Conservation (phyloP, 768 basidiomycete species). For the Tephrocybe sp. region DNA sequence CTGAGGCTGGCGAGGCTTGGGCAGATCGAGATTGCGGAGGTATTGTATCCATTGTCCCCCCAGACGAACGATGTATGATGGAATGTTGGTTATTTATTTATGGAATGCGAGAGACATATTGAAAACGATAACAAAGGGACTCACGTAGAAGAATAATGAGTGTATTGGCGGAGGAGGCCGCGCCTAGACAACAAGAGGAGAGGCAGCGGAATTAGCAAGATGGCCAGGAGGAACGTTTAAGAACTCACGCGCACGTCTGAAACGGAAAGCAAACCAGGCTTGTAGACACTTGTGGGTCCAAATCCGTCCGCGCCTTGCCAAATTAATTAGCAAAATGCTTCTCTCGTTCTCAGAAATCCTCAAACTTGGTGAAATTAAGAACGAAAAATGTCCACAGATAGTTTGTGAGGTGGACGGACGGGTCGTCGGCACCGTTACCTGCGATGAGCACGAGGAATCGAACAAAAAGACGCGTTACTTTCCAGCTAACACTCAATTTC, state of each 20-base stretch:
- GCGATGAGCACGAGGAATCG: conserved; percentile 21
- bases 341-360: conserved; percentile 5
- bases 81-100: conserved; percentile 9
- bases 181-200: conserved; percentile 38
- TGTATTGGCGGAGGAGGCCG: conserved; percentile 70
- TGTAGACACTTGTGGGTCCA: conserved; percentile 58
- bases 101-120: conserved; percentile 7
- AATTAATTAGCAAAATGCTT: conserved; percentile 23
- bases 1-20: conserved; percentile 11
- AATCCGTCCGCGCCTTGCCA: conserved; percentile 30
- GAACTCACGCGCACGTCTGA: conserved; percentile 40
- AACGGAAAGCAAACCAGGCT: conserved; percentile 36
- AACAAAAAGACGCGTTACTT: conserved; percentile 24
- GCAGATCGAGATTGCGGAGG: conserved; percentile 20
- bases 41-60: conserved; percentile 22
- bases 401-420: conserved; percentile 15
- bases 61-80: conserved; percentile 9
- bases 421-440: conserved; percentile 13
- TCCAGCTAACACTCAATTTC: conserved; percentile 26
- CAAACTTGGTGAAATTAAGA: conserved; percentile 22
- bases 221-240: conserved; percentile 13
- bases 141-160: conserved; percentile 57
- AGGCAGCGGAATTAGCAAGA: conserved; percentile 9
- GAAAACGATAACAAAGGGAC: conserved; percentile 20
- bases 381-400: conserved; percentile 22